Evolutionary conservation across 2,329 filamentous ascomycete genomes (phyloP), one percentile per base, ranked within the genome.

Genomic region (Lomentospora prolificans): DNA sequence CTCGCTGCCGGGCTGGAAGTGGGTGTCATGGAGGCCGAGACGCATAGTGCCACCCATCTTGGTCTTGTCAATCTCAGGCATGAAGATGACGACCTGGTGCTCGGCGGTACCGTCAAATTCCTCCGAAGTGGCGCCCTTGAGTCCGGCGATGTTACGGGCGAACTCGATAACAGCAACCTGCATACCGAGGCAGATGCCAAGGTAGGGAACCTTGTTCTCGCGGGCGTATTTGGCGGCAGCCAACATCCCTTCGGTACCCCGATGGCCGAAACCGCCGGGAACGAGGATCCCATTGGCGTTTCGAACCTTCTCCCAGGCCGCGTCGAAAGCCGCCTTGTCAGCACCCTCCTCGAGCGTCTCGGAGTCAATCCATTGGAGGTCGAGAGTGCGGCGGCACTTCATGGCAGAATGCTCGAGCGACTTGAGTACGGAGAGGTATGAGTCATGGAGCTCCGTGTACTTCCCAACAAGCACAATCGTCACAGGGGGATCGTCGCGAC

Each of bases 151-250:
- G 61, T 89, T 84, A 44, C 90, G 84, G 1, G 90, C 90, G 63
- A 84, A 89, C 70, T 97, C 91, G 62, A 96, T 87, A 50, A 96
- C 90, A 19, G 92, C 90, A 50, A 96, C 80, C 69, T 97, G 94
- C 85, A 96, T 90, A 57, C 90, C 90, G 22, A 96, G 76, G 67
- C 92, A 96, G 60, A 97, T 87, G 58, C 94, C 94, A 1, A 97
- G 78, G 72, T 87, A 96, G 1, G 90, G 90, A 3, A 81, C 81
- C 59, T 86, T 85, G 63, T 90, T 85, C 61, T 87, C 86, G 56
- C 94, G 85, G 1, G 92, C 91, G 85, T 88, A 96, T 60, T 85
- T 86, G n/a, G 87, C 86, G 3, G 87, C 88, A 56, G 82, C 76
- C 64, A 97, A 86, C 90, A 97, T 97, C 59, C 94, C 94, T 66